Base-by-base conservation (phyloP, 225 moss, liverwort and hornwort genomes). In the Neckera pumila region DNA sequence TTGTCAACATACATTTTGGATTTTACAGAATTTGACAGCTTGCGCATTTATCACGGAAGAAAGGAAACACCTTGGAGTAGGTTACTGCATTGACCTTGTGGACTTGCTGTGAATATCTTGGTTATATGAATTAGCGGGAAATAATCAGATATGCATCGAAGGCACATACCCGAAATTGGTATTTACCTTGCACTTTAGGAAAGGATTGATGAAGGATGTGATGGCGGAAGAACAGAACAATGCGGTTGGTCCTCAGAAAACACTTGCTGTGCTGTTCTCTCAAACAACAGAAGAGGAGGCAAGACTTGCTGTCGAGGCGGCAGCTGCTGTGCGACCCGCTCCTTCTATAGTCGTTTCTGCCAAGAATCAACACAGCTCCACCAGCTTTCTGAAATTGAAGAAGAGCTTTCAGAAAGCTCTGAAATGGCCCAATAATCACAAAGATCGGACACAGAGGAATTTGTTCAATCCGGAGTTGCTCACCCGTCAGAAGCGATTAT, bases 231-330 rank as follows among this genome's bases (percentile, higher is more conserved):
- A 92, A 92, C 92, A 93, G 94, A 94, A 86, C 17, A 90, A 70
- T 91, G 87, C 87, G 27, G 85, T 88, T 84, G 91, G 92, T 88
- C 91, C 88, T 84, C 95, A 89, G 66, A 97, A 90, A 87, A 86
- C 86, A 23, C 93, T 90, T 26, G 90, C 95, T 72, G 87, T 93
- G 80, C 92, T 95, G 45, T 95, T 97, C 73, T 90, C 96, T 74
- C 97, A 97, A 86, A 98, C 98, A 54, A 98, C 98, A 61, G 97
- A 95, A 89, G 97, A 98, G 93, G 96, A 95, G 91, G 98, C 98
- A 69, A 93, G 97, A 88, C 94, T 97, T 81, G 98, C 98, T 72
- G 98, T 95, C 81, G 97, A 96, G 58, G 98, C 98, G 79, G 98
- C 98, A 83, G 97, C 97, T 88, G 98, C 98, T 83, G 97, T 98